A percentile compares a stretch with the other conserved stretches of the same genome.
Conservation (phyloP, 345 rosid species). For the Salix brachista region DNA sequence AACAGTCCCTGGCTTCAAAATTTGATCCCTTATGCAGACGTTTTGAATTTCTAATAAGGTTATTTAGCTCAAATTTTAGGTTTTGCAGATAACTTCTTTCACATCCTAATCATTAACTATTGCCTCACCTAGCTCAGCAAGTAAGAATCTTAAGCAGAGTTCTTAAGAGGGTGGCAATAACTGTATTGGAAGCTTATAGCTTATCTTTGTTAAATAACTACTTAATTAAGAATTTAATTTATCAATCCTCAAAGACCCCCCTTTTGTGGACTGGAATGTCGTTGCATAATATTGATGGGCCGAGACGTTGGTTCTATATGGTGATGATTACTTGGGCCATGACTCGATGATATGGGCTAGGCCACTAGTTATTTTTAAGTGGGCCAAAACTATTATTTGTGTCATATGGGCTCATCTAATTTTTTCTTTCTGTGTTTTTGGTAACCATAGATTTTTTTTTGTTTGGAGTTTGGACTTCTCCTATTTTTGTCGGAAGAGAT, state of each 20-base stretch:
- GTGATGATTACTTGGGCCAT: neutral
- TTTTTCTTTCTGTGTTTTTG: no score
- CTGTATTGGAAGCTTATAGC: neutral
- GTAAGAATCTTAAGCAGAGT: neutral
- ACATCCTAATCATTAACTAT: neutral
- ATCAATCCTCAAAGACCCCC: neutral
- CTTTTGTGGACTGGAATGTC: neutral
- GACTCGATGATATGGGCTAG: neutral
- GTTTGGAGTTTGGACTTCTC: no score
- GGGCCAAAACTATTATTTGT: no score
- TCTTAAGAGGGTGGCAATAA: neutral
- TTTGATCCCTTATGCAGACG: conserved; percentile 47
- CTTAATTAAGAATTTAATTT: neutral
- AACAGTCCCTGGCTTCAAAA: conserved; percentile 85
- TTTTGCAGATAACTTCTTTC: neutral
- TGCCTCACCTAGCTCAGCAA: neutral
- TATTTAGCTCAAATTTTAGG: neutral
- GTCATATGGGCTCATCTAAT: no score
- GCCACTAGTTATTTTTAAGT: no score
- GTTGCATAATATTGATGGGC: neutral
- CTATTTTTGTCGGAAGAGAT: no score
- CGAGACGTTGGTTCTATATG: neutral
- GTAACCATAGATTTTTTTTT: no score
- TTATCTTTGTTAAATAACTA: neutral
- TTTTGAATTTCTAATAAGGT: conserved; percentile 42